These are phyloP conservation scores for Sugiyamaella smithiae DNA, from an alignment of 805 yeast species.

Conservation along the genomic window DNA sequence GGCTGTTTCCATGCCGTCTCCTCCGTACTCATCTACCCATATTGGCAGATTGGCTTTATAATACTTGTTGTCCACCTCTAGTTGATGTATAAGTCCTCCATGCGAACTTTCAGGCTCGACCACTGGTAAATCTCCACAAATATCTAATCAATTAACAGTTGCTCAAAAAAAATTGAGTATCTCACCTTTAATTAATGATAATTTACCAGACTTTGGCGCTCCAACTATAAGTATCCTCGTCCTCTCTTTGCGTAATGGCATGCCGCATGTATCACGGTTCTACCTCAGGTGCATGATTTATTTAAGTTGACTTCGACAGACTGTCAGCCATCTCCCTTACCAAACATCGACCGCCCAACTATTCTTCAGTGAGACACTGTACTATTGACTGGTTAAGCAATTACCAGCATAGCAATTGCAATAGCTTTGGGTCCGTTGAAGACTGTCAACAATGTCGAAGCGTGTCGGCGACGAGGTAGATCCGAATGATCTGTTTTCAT, in stretches of 20 bases:
- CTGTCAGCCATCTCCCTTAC: no score
- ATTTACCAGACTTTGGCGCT: conserved; percentile 34
- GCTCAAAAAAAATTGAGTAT: background rate
- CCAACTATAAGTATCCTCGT: conserved; percentile 36
- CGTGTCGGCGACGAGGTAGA: conserved; percentile 27
- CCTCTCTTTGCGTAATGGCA: conserved; percentile 8
- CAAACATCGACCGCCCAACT: no score
- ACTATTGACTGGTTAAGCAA: no score
- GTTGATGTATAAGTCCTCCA: conserved; percentile 29
- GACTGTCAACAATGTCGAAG: conserved; percentile 25
- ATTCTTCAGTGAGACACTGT: no score
- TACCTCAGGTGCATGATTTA: no score
- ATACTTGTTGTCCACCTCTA: conserved; percentile 32
- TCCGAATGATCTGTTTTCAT: conserved; percentile 48
- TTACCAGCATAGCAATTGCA: no score
- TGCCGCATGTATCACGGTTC: background rate
- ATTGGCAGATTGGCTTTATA: conserved; percentile 35
- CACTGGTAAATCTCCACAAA: conserved; percentile 30
- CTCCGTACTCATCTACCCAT: conserved; percentile 37
- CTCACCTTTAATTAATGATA: conserved; percentile 31
- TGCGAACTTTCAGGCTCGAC: conserved; percentile 22
- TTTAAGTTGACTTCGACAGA: no score
- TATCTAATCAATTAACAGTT: conserved; percentile 10
- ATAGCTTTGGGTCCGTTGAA: no score
- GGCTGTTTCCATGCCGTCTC: conserved; percentile 26